These are phyloP conservation scores for Trichoderma sp. DNA, from an alignment of 2,329 filamentous ascomycete genomes.

Conservation along the genomic window DNA sequence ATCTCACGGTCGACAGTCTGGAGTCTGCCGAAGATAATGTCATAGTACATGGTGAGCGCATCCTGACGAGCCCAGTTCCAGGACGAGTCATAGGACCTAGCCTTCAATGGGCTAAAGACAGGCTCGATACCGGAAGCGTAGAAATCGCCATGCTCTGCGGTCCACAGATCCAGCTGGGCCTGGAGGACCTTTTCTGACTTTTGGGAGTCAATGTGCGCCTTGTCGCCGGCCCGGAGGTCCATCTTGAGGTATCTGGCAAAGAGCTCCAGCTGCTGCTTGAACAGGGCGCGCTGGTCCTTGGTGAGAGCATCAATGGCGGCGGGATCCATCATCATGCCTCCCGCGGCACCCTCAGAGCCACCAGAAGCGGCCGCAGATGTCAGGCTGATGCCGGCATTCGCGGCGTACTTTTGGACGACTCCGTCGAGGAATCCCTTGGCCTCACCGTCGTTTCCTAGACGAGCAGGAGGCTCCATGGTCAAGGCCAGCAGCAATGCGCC, in stretches of 20 bases:
- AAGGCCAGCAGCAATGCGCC: conserved; percentile 83
- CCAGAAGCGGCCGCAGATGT: conserved; percentile 73
- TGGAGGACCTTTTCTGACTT: conserved; percentile 86
- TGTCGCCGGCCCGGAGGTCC: conserved; percentile 94
- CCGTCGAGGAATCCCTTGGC: conserved; percentile 91
- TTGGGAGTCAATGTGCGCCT: conserved; percentile 79
- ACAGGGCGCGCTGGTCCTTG: conserved; percentile 91
- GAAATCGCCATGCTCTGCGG: conserved; percentile 90
- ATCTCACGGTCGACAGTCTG: conserved; percentile 95
- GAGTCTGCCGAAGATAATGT: conserved; percentile 95
- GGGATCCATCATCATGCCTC: conserved; percentile 99
- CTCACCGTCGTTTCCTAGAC: conserved; percentile 84
- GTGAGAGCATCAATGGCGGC: conserved; percentile 94
- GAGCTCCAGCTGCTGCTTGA: conserved; percentile 97
- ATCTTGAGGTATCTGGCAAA: conserved; percentile 96
- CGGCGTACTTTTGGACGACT: conserved; percentile 84
- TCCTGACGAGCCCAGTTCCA: conserved; percentile 99
- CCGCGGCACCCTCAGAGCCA: conserved; percentile 64
- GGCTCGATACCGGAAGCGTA: conserved; percentile 94
- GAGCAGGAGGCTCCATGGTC: conserved; percentile 86
- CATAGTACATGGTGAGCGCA: conserved; percentile 97
- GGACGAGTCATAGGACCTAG: conserved; percentile 92
- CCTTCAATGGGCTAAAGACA: conserved; percentile 89
- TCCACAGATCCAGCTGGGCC: conserved; percentile 92
- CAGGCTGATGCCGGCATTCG: conserved; percentile 77